Conservation (phyloP, 2,329 filamentous ascomycete species). For the Torrubiella hemipterigena region DNA sequence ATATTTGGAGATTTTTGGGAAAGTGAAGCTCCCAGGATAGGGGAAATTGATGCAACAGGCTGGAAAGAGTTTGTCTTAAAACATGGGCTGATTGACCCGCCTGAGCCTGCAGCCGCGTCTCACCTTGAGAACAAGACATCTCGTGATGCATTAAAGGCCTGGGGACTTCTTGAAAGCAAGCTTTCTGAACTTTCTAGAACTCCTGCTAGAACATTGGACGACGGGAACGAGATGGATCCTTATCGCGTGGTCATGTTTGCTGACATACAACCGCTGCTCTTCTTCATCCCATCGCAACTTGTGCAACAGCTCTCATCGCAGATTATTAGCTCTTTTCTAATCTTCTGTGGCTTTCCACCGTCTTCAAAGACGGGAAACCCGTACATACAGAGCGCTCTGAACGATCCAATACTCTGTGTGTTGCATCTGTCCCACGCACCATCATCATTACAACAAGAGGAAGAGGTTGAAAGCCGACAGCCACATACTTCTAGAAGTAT, state of each 20-base stretch:
- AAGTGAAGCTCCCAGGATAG: slow-evolving; percentile 65
- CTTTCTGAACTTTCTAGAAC: slow-evolving; percentile 34
- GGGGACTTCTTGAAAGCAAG: slow-evolving; percentile 42
- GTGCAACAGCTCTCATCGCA: slow-evolving; percentile 24
- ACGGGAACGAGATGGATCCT: slow-evolving; percentile 65
- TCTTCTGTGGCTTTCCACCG: slow-evolving; percentile 55
- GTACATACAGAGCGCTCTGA: too few species aligned
- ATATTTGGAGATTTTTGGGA: slow-evolving; percentile 75
- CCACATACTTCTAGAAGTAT: too few species aligned
- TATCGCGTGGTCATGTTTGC: slow-evolving; percentile 71
- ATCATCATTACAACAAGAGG: too few species aligned
- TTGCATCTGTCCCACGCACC: too few species aligned
- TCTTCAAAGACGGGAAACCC: too few species aligned
- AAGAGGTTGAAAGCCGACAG: too few species aligned
- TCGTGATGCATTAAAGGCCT: slow-evolving; percentile 35
- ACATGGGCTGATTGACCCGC: slow-evolving; percentile 23
- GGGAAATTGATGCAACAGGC: slow-evolving; percentile 58
- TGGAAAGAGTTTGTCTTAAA: slow-evolving; percentile 48
- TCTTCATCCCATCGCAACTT: slow-evolving; percentile 30
- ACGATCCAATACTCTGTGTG: too few species aligned
- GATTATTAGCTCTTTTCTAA: slow-evolving; percentile 58
- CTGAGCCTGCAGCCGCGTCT: slow-evolving; percentile 18
- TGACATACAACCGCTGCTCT: slow-evolving; percentile 57
- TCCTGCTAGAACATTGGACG: slow-evolving; percentile 65
- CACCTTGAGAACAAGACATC: slow-evolving; percentile 12